A percentile compares a stretch with the other conserved stretches of the same genome.
phyloP scores from a whole-genome alignment of 345 rosid genomes.

The Mangifera indica region DNA sequence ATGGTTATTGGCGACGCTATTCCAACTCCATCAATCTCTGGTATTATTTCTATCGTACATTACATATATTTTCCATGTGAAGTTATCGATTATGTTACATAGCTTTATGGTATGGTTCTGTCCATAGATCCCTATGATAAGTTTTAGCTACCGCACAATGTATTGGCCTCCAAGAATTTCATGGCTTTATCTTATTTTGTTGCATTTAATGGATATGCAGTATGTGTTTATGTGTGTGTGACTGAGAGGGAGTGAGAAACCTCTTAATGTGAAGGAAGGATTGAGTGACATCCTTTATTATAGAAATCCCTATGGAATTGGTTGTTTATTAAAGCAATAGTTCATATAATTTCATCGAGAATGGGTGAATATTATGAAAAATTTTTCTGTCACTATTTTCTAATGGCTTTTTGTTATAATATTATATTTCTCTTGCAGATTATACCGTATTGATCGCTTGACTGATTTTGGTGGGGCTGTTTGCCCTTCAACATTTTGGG shows the following conservation, averaged over 20 bases:
- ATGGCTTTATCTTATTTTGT: too few species aligned
- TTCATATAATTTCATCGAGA: not conserved
- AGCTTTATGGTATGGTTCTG: too few species aligned
- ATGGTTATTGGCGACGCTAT: too few species aligned
- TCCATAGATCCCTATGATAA: too few species aligned
- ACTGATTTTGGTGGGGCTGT: constrained; percentile 34
- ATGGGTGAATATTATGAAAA: not conserved
- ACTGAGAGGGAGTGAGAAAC: not conserved
- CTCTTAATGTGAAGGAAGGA: not conserved
- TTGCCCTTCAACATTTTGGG: constrained; percentile 47
- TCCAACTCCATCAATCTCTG: too few species aligned
- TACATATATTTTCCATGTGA: too few species aligned
- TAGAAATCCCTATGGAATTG: not conserved
- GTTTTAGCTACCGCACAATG: too few species aligned
- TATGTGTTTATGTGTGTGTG: not conserved
- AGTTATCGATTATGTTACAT: too few species aligned
- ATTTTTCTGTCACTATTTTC: not conserved
- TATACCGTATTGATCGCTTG: constrained; percentile 28
- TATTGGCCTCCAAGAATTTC: too few species aligned
- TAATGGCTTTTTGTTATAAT: not conserved
- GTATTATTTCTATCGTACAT: too few species aligned
- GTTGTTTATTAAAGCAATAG: not conserved
- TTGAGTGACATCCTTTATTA: not conserved
- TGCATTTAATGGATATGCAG: too few species aligned
- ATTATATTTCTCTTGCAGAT: constrained; percentile 11